phyloP scores from a whole-genome alignment of 1,284 basidiomycete genomes.

The Anthracocystis setariae region DNA sequence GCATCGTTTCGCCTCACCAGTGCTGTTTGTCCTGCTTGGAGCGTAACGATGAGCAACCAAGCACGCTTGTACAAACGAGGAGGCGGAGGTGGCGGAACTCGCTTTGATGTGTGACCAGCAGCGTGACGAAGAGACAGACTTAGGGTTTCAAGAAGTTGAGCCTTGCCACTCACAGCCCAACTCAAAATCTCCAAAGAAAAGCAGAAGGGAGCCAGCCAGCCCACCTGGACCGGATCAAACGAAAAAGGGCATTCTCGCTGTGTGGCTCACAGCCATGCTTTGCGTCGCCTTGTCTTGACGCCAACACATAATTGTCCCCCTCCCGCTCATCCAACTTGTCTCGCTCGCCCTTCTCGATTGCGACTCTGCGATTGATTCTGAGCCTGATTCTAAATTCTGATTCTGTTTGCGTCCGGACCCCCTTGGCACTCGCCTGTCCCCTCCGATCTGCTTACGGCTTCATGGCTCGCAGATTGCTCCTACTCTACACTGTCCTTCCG shows the following conservation, averaged over 20 bases:
- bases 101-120: too few species aligned
- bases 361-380: too few species aligned
- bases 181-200: background rate
- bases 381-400: too few species aligned
- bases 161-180: background rate
- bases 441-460: constrained; percentile 1
- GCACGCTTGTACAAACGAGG: too few species aligned
- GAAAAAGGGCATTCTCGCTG: too few species aligned
- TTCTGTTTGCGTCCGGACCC: background rate
- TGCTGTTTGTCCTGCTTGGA: too few species aligned
- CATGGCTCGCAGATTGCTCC: constrained; percentile 18
- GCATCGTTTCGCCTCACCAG: too few species aligned
- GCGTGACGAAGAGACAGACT: background rate
- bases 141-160: background rate
- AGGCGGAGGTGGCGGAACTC: too few species aligned
- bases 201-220: too few species aligned
- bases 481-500: too few species aligned
- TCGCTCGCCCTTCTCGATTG: background rate
- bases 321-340: background rate
- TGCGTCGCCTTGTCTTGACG: constrained; percentile 10
- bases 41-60: too few species aligned
- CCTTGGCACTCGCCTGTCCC: constrained; percentile 5
- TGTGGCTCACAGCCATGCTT: background rate
- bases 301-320: constrained; percentile 22
- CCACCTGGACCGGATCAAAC: too few species aligned